A percentile compares a stretch with the other conserved stretches of the same genome.
These are phyloP conservation scores for Candida chauliodis DNA, from an alignment of 805 yeast genomes.

Conservation along the genomic window DNA sequence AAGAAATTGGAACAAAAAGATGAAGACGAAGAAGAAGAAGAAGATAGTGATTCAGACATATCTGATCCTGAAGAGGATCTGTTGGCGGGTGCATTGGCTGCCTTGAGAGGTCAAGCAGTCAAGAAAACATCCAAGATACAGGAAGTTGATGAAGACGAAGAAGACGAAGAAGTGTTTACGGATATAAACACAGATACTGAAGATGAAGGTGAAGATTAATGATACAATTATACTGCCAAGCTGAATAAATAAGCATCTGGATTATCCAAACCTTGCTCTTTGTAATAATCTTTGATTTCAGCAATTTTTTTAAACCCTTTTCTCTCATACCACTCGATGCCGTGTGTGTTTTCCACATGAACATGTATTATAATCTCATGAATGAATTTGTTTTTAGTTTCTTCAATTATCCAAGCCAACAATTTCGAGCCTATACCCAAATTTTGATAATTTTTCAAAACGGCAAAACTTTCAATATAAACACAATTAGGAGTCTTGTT, in stretches of 20 bases:
- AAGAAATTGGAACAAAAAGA: slow-evolving; percentile 18
- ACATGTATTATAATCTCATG: slow-evolving; percentile 55
- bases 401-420: slow-evolving; percentile 52
- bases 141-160: slow-evolving; percentile 37
- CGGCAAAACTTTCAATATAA: slow-evolving; percentile 66
- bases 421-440: slow-evolving; percentile 61
- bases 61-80: slow-evolving; percentile 75
- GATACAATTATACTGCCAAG: slow-evolving; percentile 19
- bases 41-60: slow-evolving; percentile 51
- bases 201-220: slow-evolving; percentile 27
- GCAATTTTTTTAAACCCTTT: slow-evolving; percentile 44
- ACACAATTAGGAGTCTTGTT: slow-evolving; percentile 47
- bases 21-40: slow-evolving; percentile 31
- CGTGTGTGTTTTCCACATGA: slow-evolving; percentile 39
- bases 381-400: slow-evolving; percentile 52
- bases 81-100: slow-evolving; percentile 71
- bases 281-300: slow-evolving; percentile 45
- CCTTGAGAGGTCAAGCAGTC: slow-evolving; percentile 59
- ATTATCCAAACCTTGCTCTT: slow-evolving; percentile 38
- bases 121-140: slow-evolving; percentile 20
- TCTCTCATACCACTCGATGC: slow-evolving; percentile 48
- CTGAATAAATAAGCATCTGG: slow-evolving; percentile 48
- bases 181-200: slow-evolving; percentile 47
- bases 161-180: slow-evolving; percentile 37
- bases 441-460: slow-evolving; percentile 58